phyloP scores from a whole-genome alignment of 2,329 filamentous ascomycete genomes.

The Thelonectria discophora region DNA sequence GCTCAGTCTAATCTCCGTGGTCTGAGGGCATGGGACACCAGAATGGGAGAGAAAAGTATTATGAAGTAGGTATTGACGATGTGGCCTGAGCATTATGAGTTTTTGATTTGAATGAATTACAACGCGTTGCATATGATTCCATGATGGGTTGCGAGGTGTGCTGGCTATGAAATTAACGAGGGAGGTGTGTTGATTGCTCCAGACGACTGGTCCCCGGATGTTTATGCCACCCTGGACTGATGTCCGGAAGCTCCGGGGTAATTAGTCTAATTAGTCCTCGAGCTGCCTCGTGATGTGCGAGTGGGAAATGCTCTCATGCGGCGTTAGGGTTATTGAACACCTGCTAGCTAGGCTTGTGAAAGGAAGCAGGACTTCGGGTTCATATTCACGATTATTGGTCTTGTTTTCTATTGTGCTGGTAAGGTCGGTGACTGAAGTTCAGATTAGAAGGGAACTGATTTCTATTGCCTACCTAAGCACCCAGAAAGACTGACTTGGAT shows the following conservation, averaged over 20 bases:
- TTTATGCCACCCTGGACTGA: too few species aligned
- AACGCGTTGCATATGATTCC: conserved; percentile 7
- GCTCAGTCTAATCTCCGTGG: conserved; percentile 47
- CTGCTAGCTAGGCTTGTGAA: not conserved
- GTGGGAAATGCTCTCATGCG: not conserved
- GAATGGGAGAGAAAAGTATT: conserved; percentile 43
- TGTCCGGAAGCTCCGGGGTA: not conserved
- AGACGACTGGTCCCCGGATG: too few species aligned
- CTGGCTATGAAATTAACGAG: too few species aligned
- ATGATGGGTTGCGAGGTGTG: not conserved
- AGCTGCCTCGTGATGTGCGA: too few species aligned
- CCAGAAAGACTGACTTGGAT: too few species aligned
- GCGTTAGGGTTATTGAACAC: not conserved
- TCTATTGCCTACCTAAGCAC: too few species aligned
- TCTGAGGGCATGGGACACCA: conserved; percentile 44
- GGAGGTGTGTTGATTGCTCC: too few species aligned
- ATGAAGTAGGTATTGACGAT: conserved; percentile 41
- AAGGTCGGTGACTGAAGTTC: too few species aligned
- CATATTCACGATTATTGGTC: too few species aligned
- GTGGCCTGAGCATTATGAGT: conserved; percentile 39
- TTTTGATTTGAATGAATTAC: conserved; percentile 33
- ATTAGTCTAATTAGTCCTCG: too few species aligned
- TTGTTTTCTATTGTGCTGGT: too few species aligned
- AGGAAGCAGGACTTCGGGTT: not conserved
- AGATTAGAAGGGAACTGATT: too few species aligned